A percentile compares a stretch with the other conserved stretches of the same genome.
Evolutionary conservation across 177 flowering plant species (phyloP).

Genomic region (Telopea speciosissima): DNA sequence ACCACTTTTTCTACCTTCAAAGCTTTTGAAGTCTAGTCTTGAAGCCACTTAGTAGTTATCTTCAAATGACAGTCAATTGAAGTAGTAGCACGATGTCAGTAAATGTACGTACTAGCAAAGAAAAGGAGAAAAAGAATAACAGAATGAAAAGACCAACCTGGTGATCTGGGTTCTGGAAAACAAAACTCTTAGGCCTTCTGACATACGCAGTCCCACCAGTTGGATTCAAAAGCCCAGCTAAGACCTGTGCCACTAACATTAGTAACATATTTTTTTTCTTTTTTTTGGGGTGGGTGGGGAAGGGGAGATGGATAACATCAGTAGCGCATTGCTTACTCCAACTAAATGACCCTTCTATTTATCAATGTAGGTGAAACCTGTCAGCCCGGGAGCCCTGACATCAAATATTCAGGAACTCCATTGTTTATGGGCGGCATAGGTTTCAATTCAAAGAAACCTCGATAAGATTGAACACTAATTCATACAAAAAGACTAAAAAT

Average conservation of each 20-base stretch:
- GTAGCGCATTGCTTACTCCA: too few species aligned
- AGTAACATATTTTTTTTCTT: not conserved
- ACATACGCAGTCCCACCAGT: slow-evolving; percentile 51
- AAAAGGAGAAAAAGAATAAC: not conserved
- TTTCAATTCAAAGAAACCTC: not conserved
- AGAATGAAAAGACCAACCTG: slow-evolving; percentile 45
- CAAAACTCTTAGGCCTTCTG: slow-evolving; percentile 71
- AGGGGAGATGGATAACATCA: too few species aligned
- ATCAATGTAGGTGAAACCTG: too few species aligned
- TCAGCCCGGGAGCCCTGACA: too few species aligned
- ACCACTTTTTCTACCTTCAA: not conserved
- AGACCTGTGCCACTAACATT: slow-evolving; percentile 36
- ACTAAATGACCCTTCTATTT: too few species aligned
- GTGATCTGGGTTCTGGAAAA: slow-evolving; percentile 96
- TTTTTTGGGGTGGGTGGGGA: too few species aligned
- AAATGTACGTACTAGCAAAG: not conserved
- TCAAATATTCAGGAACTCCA: too few species aligned
- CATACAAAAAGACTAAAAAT: not conserved
- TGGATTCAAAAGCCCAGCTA: slow-evolving; percentile 83
- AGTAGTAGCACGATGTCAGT: not conserved
- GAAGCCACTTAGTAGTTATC: too few species aligned
- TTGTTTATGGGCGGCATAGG: not conserved
- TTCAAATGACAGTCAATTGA: too few species aligned
- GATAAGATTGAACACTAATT: not conserved
- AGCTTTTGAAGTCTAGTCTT: too few species aligned